These are phyloP conservation scores for Dendrobium catenatum DNA, from an alignment of 106 monocot genomes.

Conservation along the genomic window DNA sequence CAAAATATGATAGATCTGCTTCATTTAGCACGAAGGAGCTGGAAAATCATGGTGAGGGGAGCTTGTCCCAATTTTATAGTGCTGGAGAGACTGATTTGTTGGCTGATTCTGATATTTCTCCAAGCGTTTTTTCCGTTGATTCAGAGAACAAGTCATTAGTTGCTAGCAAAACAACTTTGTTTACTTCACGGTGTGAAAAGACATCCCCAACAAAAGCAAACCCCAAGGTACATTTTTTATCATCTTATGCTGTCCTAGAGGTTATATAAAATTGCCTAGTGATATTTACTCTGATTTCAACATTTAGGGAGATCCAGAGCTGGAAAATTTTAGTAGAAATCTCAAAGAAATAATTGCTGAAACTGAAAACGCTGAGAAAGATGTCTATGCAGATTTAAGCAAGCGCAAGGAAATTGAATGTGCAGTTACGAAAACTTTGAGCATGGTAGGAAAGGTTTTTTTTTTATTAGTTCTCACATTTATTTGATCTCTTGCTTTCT, in stretches of 20 bases:
- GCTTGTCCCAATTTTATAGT: slow-evolving; percentile 5
- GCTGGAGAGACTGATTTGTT: neutral
- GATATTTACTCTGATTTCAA: neutral
- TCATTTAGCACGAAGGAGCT: slow-evolving; percentile 8
- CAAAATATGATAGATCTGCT: slow-evolving; percentile 8
- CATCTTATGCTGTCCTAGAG: neutral
- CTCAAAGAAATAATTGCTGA: slow-evolving; percentile 29
- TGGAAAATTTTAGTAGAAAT: slow-evolving; percentile 2
- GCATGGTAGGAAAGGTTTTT: slow-evolving; percentile 21
- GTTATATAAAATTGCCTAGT: neutral
- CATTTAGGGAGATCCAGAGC: slow-evolving; percentile 20
- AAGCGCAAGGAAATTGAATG: slow-evolving; percentile 39
- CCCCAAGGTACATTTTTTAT: slow-evolving; percentile 18
- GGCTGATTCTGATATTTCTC: slow-evolving; percentile 2
- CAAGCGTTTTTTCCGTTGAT: neutral
- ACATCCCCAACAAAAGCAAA: neutral
- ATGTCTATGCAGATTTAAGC: slow-evolving; percentile 27
- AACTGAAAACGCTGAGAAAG: slow-evolving; percentile 33
- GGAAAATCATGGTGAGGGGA: neutral
- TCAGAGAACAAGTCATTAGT: slow-evolving; percentile 7
- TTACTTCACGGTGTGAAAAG: slow-evolving; percentile 17
- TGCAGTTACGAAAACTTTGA: slow-evolving; percentile 22
- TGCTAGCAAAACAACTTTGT: slow-evolving; percentile 4
- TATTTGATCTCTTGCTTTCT: too few species aligned
- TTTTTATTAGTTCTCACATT: neutral